Evolutionary conservation across 2,329 filamentous ascomycete species (phyloP).

Genomic region (Cercospora janseana): DNA sequence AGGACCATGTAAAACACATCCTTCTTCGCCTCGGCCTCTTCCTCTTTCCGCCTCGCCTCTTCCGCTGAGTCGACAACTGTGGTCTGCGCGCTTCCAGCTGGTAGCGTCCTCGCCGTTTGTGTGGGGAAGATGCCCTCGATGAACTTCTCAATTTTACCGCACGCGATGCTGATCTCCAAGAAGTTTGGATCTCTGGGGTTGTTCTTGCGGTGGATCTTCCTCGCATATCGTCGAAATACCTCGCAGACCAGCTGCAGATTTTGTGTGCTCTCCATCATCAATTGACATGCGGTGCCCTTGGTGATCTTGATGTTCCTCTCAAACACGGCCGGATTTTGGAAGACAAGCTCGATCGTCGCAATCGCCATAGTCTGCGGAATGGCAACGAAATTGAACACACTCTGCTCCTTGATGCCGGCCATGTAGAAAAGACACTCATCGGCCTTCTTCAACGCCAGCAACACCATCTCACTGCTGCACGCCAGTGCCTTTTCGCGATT

Average conservation of each 20-base stretch:
- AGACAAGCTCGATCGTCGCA: slow-evolving; percentile 85
- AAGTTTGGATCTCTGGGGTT: slow-evolving; percentile 90
- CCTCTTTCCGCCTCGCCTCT: slow-evolving; percentile 54
- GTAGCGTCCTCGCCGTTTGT: slow-evolving; percentile 64
- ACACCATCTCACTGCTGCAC: slow-evolving; percentile 89
- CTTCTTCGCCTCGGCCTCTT: slow-evolving; percentile 52
- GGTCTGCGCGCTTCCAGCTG: slow-evolving; percentile 37
- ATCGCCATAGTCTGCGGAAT: slow-evolving; percentile 98
- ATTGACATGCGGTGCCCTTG: slow-evolving; percentile 84
- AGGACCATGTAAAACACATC: slow-evolving; percentile 63
- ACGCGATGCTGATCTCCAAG: slow-evolving; percentile 84
- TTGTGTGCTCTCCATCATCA: slow-evolving; percentile 92
- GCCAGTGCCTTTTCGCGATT: slow-evolving; percentile 75
- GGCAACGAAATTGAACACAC: slow-evolving; percentile 97
- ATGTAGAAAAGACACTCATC: slow-evolving; percentile 98
- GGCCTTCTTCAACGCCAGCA: slow-evolving; percentile 80
- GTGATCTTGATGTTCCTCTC: slow-evolving; percentile 91
- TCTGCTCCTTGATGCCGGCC: slow-evolving; percentile 90
- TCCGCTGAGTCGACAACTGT: slow-evolving; percentile 52
- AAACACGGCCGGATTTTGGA: slow-evolving; percentile 86
- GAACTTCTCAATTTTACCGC: slow-evolving; percentile 92
- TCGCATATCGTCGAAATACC: slow-evolving; percentile 73
- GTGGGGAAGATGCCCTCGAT: slow-evolving; percentile 90
- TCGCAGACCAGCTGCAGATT: slow-evolving; percentile 79
- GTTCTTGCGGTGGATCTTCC: slow-evolving; percentile 89